Conservation (phyloP, 2,329 filamentous ascomycete species). For the Teratosphaeria viscida region DNA sequence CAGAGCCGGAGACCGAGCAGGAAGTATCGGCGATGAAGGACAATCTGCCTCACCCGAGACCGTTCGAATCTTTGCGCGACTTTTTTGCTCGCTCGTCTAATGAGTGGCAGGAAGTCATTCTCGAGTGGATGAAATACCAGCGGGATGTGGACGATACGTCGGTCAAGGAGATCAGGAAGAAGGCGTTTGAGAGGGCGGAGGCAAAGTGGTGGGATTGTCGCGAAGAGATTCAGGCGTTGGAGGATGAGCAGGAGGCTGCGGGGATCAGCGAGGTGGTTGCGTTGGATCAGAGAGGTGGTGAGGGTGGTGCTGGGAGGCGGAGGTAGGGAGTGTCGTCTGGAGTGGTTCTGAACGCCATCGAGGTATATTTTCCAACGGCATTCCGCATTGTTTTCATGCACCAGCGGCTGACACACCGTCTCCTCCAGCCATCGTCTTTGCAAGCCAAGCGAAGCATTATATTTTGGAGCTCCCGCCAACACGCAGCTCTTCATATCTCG, state of each 20-base stretch:
- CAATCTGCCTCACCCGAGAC: conserved; percentile 62
- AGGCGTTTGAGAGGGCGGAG: conserved; percentile 82
- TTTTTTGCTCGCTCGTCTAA: conserved; percentile 83
- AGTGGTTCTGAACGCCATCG: neutral
- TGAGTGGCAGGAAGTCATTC: conserved; percentile 81
- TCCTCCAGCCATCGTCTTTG: too few relatives aligned
- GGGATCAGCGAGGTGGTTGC: conserved; percentile 68
- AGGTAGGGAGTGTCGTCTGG: neutral
- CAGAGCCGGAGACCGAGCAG: conserved; percentile 11
- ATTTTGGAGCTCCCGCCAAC: too few relatives aligned
- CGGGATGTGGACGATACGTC: conserved; percentile 57
- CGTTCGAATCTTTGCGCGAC: conserved; percentile 82
- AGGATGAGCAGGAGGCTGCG: conserved; percentile 92
- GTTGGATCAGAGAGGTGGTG: conserved; percentile 9
- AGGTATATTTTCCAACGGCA: neutral
- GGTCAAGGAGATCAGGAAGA: conserved; percentile 86
- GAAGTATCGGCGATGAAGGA: conserved; percentile 51
- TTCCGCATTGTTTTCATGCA: too few relatives aligned
- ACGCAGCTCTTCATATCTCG: too few relatives aligned
- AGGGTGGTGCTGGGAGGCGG: conserved; percentile 3
- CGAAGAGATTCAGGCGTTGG: conserved; percentile 81
- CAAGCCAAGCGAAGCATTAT: too few relatives aligned
- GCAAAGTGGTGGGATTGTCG: conserved; percentile 98
- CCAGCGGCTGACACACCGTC: too few relatives aligned
- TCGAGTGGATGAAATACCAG: conserved; percentile 63